Conservation (phyloP, 176 grass and related monocot genomes). For the Avena eriantha region DNA sequence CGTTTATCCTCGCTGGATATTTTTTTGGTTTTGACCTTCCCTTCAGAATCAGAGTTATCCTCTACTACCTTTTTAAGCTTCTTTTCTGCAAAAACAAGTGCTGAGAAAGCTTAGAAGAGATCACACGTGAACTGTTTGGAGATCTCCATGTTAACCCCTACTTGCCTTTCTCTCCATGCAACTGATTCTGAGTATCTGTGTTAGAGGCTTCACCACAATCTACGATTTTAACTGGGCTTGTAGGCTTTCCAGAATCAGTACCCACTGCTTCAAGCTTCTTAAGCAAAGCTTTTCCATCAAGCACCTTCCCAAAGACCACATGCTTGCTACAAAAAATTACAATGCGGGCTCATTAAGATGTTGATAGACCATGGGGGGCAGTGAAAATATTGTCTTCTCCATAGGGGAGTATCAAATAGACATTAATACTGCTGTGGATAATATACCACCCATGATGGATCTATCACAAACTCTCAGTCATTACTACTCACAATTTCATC, state of each 20-base stretch:
- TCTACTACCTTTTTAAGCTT: slow-evolving; percentile 48
- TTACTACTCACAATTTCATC: neutral
- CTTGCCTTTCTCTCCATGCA: slow-evolving; percentile 61
- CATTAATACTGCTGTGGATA: neutral
- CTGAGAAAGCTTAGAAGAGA: slow-evolving; percentile 29
- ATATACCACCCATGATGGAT: neutral
- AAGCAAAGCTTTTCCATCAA: slow-evolving; percentile 53
- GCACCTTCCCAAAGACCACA: slow-evolving; percentile 79
- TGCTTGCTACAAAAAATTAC: slow-evolving; percentile 65
- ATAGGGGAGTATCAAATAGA: slow-evolving; percentile 3
- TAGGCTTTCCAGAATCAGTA: slow-evolving; percentile 52
- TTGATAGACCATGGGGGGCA: slow-evolving; percentile 5
- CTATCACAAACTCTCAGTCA: slow-evolving; percentile 29
- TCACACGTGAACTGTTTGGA: slow-evolving; percentile 10
- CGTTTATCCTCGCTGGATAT: slow-evolving; percentile 39
- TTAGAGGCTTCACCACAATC: slow-evolving; percentile 72
- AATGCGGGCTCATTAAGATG: slow-evolving; percentile 33
- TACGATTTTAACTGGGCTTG: slow-evolving; percentile 63
- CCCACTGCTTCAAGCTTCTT: slow-evolving; percentile 70
- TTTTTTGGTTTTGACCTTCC: slow-evolving; percentile 48
- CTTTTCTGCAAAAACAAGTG: slow-evolving; percentile 56
- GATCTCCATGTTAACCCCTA: slow-evolving; percentile 8
- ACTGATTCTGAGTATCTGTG: slow-evolving; percentile 44
- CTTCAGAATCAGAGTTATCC: slow-evolving; percentile 44
- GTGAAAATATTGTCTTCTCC: neutral